A percentile compares a stretch with the other conserved stretches of the same genome.
Conservation (phyloP, 306 rosid species). For the Cucurbita moschata region DNA sequence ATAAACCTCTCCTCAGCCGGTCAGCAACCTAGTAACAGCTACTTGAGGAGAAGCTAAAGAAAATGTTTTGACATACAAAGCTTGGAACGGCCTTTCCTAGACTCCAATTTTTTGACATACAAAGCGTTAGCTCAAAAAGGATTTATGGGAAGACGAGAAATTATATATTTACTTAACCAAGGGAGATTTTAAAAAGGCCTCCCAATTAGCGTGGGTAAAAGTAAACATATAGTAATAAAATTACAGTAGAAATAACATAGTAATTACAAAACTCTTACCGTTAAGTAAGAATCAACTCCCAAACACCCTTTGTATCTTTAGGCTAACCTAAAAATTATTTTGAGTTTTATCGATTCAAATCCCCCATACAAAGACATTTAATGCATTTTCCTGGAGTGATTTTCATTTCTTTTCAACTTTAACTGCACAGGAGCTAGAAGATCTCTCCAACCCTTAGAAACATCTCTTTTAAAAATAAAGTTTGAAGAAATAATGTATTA, state of each 20-base stretch:
- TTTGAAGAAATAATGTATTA: neutral
- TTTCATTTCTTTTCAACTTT: neutral
- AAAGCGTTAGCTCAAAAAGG: too few species aligned
- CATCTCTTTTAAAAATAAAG: neutral
- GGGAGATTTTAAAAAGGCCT: neutral
- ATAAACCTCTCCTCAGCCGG: neutral
- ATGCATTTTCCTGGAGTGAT: neutral
- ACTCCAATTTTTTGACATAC: too few species aligned
- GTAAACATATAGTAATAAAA: neutral
- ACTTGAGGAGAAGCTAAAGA: neutral
- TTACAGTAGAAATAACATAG: neutral
- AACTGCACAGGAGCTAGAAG: neutral
- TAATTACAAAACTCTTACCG: neutral
- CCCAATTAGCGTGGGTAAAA: neutral
- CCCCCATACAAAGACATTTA: neutral
- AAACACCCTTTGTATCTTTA: neutral
- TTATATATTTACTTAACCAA: too few species aligned
- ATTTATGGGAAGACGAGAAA: too few species aligned
- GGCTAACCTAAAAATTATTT: neutral
- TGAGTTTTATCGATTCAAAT: neutral
- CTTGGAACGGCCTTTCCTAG: too few species aligned
- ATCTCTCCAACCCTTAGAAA: neutral
- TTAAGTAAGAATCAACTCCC: neutral
- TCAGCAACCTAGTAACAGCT: neutral
- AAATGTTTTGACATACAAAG: neutral